Conservation (phyloP, 1,284 basidiomycete genomes). For the Moesziomyces globuligerus region DNA sequence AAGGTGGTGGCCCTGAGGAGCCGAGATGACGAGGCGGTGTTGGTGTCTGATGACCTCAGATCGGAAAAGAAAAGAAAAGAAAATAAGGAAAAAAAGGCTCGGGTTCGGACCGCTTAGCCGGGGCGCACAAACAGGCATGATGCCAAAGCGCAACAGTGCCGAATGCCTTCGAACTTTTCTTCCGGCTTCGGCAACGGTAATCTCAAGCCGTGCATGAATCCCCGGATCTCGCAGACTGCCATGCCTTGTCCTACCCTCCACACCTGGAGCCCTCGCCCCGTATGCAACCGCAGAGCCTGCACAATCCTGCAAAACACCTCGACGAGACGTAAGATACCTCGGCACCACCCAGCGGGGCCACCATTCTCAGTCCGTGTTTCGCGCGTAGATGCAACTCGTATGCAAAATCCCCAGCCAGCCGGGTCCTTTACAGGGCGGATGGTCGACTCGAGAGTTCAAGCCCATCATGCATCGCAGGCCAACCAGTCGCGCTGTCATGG, state of each 20-base stretch:
- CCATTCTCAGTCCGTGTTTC: too few species aligned
- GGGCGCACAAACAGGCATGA: not conserved
- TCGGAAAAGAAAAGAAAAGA: not conserved
- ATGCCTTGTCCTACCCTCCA: not conserved
- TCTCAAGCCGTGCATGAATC: not conserved
- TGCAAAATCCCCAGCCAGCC: too few species aligned
- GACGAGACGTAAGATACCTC: too few species aligned
- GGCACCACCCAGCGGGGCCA: too few species aligned
- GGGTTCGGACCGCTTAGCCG: too few species aligned
- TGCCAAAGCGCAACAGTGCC: not conserved
- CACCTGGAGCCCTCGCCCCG: not conserved
- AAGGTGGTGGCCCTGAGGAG: not conserved
- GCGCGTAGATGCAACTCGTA: too few species aligned
- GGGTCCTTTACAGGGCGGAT: too few species aligned
- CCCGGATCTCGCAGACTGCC: not conserved
- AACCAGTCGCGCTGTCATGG: too few species aligned
- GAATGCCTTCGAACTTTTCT: conserved; percentile 37
- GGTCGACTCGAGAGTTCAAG: too few species aligned
- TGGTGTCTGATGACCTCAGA: not conserved
- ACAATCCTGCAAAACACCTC: too few species aligned
- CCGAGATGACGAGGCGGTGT: not conserved
- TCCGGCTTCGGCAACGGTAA: conserved; percentile 17
- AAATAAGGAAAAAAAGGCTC: conserved; percentile 1
- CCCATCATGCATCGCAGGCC: too few species aligned
- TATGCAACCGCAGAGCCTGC: too few species aligned